Conservation (phyloP, 2,329 filamentous ascomycete genomes). For the Fusarium aywerte region DNA sequence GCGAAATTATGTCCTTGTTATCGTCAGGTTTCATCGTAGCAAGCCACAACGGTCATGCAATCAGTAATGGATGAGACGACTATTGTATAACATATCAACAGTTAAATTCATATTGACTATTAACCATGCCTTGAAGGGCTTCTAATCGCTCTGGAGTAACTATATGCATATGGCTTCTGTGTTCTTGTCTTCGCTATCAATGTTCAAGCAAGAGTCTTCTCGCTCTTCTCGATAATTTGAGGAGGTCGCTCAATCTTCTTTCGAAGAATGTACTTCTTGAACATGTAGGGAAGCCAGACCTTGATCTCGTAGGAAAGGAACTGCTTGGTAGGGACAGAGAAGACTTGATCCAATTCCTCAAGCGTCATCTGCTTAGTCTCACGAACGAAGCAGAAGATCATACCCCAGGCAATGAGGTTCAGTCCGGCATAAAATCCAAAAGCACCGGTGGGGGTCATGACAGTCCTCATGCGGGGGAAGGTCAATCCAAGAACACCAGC, state of each 20-base stretch:
- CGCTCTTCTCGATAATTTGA: slow-evolving; percentile 19
- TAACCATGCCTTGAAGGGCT: too few relatives aligned
- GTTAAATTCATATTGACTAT: too few relatives aligned
- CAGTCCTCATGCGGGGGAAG: slow-evolving; percentile 57
- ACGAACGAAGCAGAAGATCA: slow-evolving; percentile 61
- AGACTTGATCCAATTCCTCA: slow-evolving; percentile 63
- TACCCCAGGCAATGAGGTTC: slow-evolving; percentile 63
- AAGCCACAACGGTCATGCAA: too few relatives aligned
- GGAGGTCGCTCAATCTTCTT: slow-evolving; percentile 8
- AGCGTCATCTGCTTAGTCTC: slow-evolving; percentile 67
- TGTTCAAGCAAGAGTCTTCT: slow-evolving; percentile 11
- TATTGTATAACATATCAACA: too few relatives aligned
- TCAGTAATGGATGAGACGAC: too few relatives aligned
- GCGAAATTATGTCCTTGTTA: too few relatives aligned
- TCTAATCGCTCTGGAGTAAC: too few relatives aligned
- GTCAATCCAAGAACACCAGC: slow-evolving; percentile 62
- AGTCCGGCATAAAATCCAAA: slow-evolving; percentile 66
- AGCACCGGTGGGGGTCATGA: slow-evolving; percentile 53
- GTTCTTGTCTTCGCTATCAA: not conserved
- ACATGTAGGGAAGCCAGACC: slow-evolving; percentile 33
- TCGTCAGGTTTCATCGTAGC: too few relatives aligned
- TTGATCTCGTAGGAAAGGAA: slow-evolving; percentile 53
- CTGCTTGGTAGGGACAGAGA: slow-evolving; percentile 57
- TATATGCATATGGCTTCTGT: not conserved
- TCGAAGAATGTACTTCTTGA: slow-evolving; percentile 33